Percentiles rank a stretch among this genome's conserved stretches.
phyloP scores from a whole-genome alignment of 2,329 filamentous ascomycete species.

The Sodiomyces alkalinus region DNA sequence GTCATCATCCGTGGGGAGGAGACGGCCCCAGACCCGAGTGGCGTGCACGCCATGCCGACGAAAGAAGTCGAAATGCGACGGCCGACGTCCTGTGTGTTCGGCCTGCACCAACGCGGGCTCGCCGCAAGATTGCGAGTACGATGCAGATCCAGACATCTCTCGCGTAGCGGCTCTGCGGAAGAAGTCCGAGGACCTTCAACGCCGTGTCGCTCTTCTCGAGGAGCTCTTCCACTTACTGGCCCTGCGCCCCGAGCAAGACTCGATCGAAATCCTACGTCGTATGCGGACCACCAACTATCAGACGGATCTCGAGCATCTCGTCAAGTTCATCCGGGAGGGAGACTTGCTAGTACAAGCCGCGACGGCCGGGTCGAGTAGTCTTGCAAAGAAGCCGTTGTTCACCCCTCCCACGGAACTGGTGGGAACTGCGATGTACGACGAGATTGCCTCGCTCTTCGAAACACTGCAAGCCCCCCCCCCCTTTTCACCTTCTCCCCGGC shows the following conservation, averaged over 20 bases:
- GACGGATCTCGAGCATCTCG: constrained; percentile 5
- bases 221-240: constrained; percentile 6
- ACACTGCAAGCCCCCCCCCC: constrained; percentile 3
- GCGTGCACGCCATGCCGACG: constrained; percentile 8
- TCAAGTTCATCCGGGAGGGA: constrained; percentile 8
- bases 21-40: constrained; percentile 7
- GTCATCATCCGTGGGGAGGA: constrained; percentile 3
- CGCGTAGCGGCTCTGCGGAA: constrained; percentile 7
- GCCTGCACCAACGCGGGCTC: constrained; percentile 3
- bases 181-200: constrained; percentile 6
- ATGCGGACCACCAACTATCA: constrained; percentile 5
- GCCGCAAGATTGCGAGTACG: constrained; percentile 6
- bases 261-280: constrained; percentile 6
- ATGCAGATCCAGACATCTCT: constrained; percentile 8
- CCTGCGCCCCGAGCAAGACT: constrained; percentile 7
- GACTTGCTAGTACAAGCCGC: constrained; percentile 3
- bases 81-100: constrained; percentile 7
- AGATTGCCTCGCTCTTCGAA: constrained; percentile 4
- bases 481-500: neutral
- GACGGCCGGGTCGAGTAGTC: neutral
- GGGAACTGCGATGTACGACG: too few species aligned
- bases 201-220: constrained; percentile 5
- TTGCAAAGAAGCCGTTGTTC: neutral
- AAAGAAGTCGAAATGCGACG: constrained; percentile 8
- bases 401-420: neutral